A percentile compares a stretch with the other conserved stretches of the same genome.
These are phyloP conservation scores for Oryza meridionalis DNA, from an alignment of 176 grass and related monocot species.

Conservation along the genomic window DNA sequence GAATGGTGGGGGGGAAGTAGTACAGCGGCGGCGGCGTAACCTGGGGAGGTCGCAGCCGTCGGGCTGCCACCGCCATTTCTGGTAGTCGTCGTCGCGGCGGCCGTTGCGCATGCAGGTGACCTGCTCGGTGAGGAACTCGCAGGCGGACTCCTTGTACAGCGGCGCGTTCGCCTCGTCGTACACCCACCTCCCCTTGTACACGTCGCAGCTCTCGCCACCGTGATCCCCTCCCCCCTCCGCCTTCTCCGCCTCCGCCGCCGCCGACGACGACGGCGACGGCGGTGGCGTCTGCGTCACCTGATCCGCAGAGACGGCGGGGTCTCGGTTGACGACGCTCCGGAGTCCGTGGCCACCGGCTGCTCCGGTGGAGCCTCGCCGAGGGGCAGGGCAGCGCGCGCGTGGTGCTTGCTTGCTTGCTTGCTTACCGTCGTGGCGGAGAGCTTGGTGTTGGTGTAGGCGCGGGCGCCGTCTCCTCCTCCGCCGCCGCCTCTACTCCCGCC, in stretches of 20 bases:
- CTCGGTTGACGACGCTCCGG: not conserved
- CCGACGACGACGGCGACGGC: not conserved
- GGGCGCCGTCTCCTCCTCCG: not conserved
- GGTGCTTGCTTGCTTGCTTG: no score
- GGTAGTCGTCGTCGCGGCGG: conserved; percentile 74
- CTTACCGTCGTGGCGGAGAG: conserved; percentile 41
- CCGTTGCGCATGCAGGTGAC: conserved; percentile 96
- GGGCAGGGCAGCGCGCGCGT: not conserved
- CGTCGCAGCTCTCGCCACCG: conserved; percentile 50
- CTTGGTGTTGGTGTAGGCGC: conserved; percentile 36
- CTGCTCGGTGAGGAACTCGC: conserved; percentile 90
- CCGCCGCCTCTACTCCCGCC: not conserved
- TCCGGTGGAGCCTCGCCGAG: conserved; percentile 11
- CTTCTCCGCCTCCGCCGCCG: not conserved
- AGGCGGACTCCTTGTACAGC: conserved; percentile 64
- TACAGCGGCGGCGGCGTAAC: conserved; percentile 18
- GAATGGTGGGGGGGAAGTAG: not conserved
- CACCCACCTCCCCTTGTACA: conserved; percentile 73
- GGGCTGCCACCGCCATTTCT: conserved; percentile 97
- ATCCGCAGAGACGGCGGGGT: conserved; percentile 11
- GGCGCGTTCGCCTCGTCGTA: conserved; percentile 65
- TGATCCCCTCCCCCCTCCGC: not conserved
- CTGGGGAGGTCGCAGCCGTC: conserved; percentile 73
- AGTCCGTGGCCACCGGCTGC: not conserved
- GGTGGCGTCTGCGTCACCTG: not conserved